phyloP scores from a whole-genome alignment of 768 basidiomycete genomes.

The Chalciporus sphaerocephalus region DNA sequence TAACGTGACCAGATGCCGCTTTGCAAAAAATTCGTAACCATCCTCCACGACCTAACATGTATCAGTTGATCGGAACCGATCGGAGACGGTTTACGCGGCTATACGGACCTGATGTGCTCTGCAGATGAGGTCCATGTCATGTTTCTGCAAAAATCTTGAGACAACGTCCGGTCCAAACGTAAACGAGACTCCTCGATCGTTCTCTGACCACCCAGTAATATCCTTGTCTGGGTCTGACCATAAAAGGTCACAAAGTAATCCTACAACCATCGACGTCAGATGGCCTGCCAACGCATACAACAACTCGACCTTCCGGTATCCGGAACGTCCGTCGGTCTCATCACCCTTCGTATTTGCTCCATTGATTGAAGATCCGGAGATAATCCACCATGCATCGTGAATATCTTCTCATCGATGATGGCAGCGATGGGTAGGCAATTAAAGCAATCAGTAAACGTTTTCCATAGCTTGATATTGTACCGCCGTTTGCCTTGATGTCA shows the following conservation, averaged over 20 bases:
- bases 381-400: slow-evolving; percentile 98
- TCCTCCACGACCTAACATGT: slow-evolving; percentile 85
- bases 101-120: slow-evolving; percentile 87
- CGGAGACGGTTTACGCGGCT: slow-evolving; percentile 1
- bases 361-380: slow-evolving; percentile 97
- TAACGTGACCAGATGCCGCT: no score
- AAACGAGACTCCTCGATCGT: slow-evolving; percentile 97
- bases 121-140: slow-evolving; percentile 99
- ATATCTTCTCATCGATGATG: slow-evolving; percentile 99
- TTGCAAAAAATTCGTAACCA: slow-evolving; percentile 98
- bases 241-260: slow-evolving; percentile 90
- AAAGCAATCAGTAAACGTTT: slow-evolving; percentile 99
- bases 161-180: slow-evolving; percentile 99
- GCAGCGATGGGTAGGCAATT: slow-evolving; percentile 99
- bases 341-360: slow-evolving; percentile 99
- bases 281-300: not conserved
- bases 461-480: slow-evolving; percentile 99
- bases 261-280: slow-evolving; percentile 37
- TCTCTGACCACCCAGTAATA: slow-evolving; percentile 99
- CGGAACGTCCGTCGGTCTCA: slow-evolving; percentile 98
- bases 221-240: slow-evolving; percentile 99
- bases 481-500: slow-evolving; percentile 83
- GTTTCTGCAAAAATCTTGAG: slow-evolving; percentile 96
- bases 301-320: slow-evolving; percentile 71
- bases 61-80: slow-evolving; percentile 1